Conservation (phyloP, 768 basidiomycete genomes). For the Lactarius pseudohatsudake region DNA sequence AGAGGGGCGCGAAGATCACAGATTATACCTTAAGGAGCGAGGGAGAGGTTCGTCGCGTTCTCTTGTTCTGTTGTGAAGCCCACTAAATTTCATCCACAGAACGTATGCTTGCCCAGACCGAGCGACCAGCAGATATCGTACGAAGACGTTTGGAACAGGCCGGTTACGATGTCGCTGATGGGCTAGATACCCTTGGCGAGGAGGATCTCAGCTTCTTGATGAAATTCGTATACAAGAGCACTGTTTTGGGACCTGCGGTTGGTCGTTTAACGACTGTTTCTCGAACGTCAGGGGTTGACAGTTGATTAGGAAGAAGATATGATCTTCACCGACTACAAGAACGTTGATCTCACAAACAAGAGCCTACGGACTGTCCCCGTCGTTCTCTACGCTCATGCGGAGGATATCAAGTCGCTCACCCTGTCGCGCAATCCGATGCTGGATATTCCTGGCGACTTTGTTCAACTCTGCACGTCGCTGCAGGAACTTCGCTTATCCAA, state of each 20-base stretch:
- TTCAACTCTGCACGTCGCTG: conserved; percentile 80
- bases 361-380: conserved; percentile 88
- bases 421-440: conserved; percentile 94
- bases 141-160: conserved; percentile 82
- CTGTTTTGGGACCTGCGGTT: conserved; percentile 62
- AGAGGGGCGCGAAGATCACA: conserved; percentile 58
- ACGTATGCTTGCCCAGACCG: conserved; percentile 75
- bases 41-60: conserved; percentile 57
- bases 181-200: conserved; percentile 69
- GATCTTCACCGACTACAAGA: conserved; percentile 66
- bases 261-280: conserved; percentile 33
- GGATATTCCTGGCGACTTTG: conserved; percentile 95
- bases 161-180: conserved; percentile 82
- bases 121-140: conserved; percentile 84
- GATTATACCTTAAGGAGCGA: conserved; percentile 71
- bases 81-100: conserved; percentile 47
- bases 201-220: conserved; percentile 83
- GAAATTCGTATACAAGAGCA: conserved; percentile 87
- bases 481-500: conserved; percentile 84
- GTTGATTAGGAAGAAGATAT: conserved; percentile 67
- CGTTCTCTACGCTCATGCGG: conserved; percentile 78
- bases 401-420: conserved; percentile 79
- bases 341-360: conserved; percentile 77
- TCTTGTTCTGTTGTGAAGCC: conserved; percentile 4
- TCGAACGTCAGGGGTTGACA: conserved; percentile 7